These are phyloP conservation scores for Zygoascus bituminiphila DNA, from an alignment of 805 yeast genomes.

Conservation along the genomic window DNA sequence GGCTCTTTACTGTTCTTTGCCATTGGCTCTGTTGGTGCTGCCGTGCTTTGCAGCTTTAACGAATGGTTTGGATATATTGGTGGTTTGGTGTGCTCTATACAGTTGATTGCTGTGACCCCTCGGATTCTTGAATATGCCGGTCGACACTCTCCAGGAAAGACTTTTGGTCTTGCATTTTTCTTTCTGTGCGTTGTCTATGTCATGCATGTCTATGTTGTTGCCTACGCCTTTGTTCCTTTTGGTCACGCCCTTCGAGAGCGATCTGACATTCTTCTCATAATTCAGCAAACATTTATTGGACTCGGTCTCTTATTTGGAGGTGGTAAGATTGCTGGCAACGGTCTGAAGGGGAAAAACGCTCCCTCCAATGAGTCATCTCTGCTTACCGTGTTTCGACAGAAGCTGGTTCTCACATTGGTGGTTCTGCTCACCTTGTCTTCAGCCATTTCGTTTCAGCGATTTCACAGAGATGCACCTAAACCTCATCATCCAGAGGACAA, in stretches of 20 bases:
- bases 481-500: constrained; percentile 63
- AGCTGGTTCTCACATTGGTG: constrained; percentile 24
- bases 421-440: constrained; percentile 40
- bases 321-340: constrained; percentile 9
- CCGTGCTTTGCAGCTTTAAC: constrained; percentile 40
- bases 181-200: constrained; percentile 52
- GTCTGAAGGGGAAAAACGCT: constrained; percentile 6
- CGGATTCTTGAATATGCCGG: constrained; percentile 49
- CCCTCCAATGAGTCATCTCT: constrained; percentile 18
- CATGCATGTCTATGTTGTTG: constrained; percentile 94
- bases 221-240: constrained; percentile 96
- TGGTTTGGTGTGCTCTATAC: constrained; percentile 52
- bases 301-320: constrained; percentile 39
- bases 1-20: constrained; percentile 31
- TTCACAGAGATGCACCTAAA: constrained; percentile 51
- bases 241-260: constrained; percentile 85
- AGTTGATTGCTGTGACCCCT: constrained; percentile 55
- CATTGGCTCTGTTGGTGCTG: constrained; percentile 43
- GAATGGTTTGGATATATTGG: constrained; percentile 76
- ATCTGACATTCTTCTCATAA: constrained; percentile 61
- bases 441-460: constrained; percentile 46
- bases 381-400: constrained; percentile 17
- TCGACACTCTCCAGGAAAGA: constrained; percentile 44
- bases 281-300: constrained; percentile 46
- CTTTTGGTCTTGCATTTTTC: constrained; percentile 34